A percentile compares a stretch with the other conserved stretches of the same genome.
Evolutionary conservation across 768 basidiomycete genomes (phyloP).

Genomic region (Hygrophoropsis aurantiaca): DNA sequence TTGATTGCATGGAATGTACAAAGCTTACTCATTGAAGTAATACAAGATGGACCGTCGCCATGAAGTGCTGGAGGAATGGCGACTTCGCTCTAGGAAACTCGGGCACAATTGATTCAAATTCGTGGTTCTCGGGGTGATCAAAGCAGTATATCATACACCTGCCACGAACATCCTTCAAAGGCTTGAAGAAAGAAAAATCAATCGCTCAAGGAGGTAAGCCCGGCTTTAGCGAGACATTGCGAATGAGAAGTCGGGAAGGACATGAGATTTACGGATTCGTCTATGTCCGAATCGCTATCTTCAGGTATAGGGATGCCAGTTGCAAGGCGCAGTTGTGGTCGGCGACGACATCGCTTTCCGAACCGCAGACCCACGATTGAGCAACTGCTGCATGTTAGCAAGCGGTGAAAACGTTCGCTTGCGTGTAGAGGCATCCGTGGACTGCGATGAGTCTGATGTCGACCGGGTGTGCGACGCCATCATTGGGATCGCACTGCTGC

Average conservation of each 20-base stretch:
- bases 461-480: slow-evolving; percentile 43
- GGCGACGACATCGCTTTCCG: slow-evolving; percentile 31
- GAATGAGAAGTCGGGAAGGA: slow-evolving; percentile 74
- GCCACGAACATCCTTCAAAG: too few species aligned
- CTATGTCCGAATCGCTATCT: slow-evolving; percentile 69
- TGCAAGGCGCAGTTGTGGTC: slow-evolving; percentile 57
- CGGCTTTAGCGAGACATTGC: too few species aligned
- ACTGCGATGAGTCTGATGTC: slow-evolving; percentile 39
- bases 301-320: slow-evolving; percentile 75
- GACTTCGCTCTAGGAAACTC: too few species aligned
- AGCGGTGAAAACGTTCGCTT: slow-evolving; percentile 54
- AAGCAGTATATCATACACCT: too few species aligned
- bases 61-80: too few species aligned
- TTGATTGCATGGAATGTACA: too few species aligned
- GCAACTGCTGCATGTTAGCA: slow-evolving; percentile 26
- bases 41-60: too few species aligned
- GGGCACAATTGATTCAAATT: too few species aligned
- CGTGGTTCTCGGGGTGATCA: too few species aligned
- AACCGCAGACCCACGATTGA: slow-evolving; percentile 32
- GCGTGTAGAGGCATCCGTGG: slow-evolving; percentile 32
- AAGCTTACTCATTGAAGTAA: too few species aligned
- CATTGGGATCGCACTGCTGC: slow-evolving; percentile 23
- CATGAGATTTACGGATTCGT: slow-evolving; percentile 58
- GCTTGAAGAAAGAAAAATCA: too few species aligned
- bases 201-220: too few species aligned